Conservation (phyloP, 2,329 filamentous ascomycete species). For the Lachnellula willkommii region DNA sequence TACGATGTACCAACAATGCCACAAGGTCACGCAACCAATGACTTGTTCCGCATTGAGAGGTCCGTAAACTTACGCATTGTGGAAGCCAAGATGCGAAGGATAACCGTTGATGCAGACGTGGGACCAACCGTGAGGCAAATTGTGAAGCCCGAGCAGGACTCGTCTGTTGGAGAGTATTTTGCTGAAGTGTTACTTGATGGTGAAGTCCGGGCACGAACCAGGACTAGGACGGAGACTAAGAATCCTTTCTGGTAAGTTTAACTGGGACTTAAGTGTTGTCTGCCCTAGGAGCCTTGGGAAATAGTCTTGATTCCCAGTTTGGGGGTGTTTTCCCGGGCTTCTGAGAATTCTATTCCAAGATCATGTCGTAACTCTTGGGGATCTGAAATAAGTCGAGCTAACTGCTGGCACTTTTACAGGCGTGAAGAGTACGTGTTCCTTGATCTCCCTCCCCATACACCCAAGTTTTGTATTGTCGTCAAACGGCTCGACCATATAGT, state of each 20-base stretch:
- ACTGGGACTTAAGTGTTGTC: not conserved
- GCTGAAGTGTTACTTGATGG: constrained; percentile 76
- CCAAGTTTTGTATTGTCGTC: constrained; percentile 64
- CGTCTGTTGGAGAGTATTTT: constrained; percentile 62
- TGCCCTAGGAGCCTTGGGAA: not conserved
- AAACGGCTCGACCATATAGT: constrained; percentile 53
- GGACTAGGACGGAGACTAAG: constrained; percentile 63
- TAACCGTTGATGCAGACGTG: constrained; percentile 28
- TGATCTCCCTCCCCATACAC: constrained; percentile 65
- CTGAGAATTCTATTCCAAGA: not conserved
- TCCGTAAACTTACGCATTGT: constrained; percentile 53
- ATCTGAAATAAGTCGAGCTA: not conserved
- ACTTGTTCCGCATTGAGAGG: constrained; percentile 59
- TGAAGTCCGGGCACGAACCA: constrained; percentile 71
- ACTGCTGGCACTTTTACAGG: not conserved
- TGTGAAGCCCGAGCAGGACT: constrained; percentile 37
- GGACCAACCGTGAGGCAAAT: constrained; percentile 19
- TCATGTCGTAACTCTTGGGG: not conserved
- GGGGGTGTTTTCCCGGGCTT: not conserved
- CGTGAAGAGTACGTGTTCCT: constrained; percentile 73
- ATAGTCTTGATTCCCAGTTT: not conserved
- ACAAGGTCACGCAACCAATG: constrained; percentile 29
- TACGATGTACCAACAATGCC: constrained; percentile 13
- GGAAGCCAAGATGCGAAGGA: constrained; percentile 50
- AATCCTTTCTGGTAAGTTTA: constrained; percentile 63